These are phyloP conservation scores for Lyophyllum shimeji DNA, from an alignment of 768 basidiomycete genomes.

Conservation along the genomic window DNA sequence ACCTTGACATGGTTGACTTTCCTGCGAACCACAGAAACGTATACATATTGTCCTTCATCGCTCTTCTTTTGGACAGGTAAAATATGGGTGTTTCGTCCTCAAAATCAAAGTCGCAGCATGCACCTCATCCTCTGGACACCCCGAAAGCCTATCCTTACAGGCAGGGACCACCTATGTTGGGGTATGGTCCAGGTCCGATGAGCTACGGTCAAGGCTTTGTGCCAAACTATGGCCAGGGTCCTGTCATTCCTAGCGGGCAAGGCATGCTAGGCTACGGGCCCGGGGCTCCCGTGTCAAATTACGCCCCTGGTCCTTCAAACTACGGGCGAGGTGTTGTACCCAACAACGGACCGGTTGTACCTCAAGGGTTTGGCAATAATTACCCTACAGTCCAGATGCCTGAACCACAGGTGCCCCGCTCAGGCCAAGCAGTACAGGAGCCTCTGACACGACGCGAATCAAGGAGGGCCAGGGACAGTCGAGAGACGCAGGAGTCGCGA, in stretches of 20 bases:
- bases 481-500: background rate
- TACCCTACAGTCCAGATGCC: background rate
- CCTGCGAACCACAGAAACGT: background rate
- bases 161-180: background rate
- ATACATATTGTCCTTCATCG: constrained; percentile 4
- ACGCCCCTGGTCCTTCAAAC: background rate
- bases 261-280: background rate
- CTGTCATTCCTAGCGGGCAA: background rate
- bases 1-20: background rate
- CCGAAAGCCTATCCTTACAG: background rate
- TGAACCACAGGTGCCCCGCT: background rate
- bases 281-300: background rate
- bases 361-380: background rate
- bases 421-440: background rate
- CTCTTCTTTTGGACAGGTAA: background rate
- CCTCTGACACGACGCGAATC: background rate
- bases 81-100: background rate
- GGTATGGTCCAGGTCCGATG: background rate
- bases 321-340: background rate
- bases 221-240: background rate
- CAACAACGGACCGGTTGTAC: constrained; percentile 3
- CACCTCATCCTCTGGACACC: background rate
- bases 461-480: background rate
- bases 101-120: background rate
- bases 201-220: background rate